Conservation (phyloP, 306 rosid species). For the Medicago arabica region DNA sequence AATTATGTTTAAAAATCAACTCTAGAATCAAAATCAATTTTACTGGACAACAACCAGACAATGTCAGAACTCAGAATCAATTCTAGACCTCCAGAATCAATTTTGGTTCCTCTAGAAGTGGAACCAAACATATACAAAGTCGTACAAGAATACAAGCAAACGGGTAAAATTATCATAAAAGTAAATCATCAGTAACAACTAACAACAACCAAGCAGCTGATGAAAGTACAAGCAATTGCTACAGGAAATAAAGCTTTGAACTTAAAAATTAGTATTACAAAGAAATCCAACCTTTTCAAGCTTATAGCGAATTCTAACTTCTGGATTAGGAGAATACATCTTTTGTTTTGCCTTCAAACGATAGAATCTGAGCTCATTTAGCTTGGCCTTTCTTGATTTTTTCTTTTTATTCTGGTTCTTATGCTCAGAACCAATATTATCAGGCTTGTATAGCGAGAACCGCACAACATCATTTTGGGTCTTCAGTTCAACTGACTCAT, state of each 20-base stretch:
- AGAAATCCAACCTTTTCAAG: slow-evolving; percentile 71
- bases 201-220: slow-evolving; percentile 32
- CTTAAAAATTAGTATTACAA: not conserved
- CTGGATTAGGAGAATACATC: slow-evolving; percentile 88
- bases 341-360: slow-evolving; percentile 89
- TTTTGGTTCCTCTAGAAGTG: too few species aligned
- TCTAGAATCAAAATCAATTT: too few species aligned
- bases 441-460: slow-evolving; percentile 60
- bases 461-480: slow-evolving; percentile 56
- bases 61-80: too few species aligned
- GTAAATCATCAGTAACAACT: slow-evolving; percentile 17
- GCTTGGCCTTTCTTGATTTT: slow-evolving; percentile 40
- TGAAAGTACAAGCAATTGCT: slow-evolving; percentile 20
- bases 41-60: too few species aligned
- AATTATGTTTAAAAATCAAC: too few species aligned
- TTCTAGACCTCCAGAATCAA: too few species aligned
- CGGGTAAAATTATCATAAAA: slow-evolving; percentile 1
- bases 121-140: not conserved
- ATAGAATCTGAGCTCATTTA: slow-evolving; percentile 77
- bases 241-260: slow-evolving; percentile 22
- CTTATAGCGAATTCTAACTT: slow-evolving; percentile 86
- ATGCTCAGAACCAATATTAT: slow-evolving; percentile 23
- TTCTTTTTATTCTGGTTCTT: slow-evolving; percentile 45
- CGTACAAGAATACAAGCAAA: not conserved
- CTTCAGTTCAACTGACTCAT: slow-evolving; percentile 62